phyloP scores from a whole-genome alignment of 202 grass and related monocot genomes.

The Zizania palustris region DNA sequence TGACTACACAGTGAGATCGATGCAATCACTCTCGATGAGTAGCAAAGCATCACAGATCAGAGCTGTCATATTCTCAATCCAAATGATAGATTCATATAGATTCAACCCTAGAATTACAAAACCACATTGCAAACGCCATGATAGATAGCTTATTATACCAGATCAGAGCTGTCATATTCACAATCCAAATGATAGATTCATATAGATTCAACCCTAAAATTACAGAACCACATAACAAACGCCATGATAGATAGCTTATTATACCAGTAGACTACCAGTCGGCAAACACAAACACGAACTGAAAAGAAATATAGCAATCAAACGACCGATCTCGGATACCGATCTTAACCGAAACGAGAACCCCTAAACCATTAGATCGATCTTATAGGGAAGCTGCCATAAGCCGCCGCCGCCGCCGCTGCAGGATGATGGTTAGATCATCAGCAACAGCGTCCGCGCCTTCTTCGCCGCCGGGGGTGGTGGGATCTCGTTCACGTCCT shows the following conservation, averaged over 20 bases:
- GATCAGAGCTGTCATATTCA: too few species aligned
- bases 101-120: too few species aligned
- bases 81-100: too few species aligned
- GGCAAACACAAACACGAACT: conserved; percentile 20
- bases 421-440: conserved; percentile 31
- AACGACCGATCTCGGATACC: conserved; percentile 45
- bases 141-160: too few species aligned
- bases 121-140: too few species aligned
- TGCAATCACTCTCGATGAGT: background rate
- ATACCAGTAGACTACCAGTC: conserved; percentile 24
- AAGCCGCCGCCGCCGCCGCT: too few species aligned
- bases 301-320: conserved; percentile 28
- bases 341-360: conserved; percentile 28
- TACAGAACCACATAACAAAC: background rate
- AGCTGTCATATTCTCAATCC: too few species aligned
- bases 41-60: background rate
- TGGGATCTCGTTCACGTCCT: conserved; percentile 33
- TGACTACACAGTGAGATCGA: too few species aligned
- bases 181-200: too few species aligned
- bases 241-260: conserved; percentile 36
- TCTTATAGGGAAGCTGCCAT: too few species aligned
- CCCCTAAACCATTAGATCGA: background rate
- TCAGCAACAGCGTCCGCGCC: conserved; percentile 29
- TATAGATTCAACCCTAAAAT: too few species aligned
- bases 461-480: conserved; percentile 41